phyloP scores from a whole-genome alignment of 805 yeast genomes.

The Pichia insulana region DNA sequence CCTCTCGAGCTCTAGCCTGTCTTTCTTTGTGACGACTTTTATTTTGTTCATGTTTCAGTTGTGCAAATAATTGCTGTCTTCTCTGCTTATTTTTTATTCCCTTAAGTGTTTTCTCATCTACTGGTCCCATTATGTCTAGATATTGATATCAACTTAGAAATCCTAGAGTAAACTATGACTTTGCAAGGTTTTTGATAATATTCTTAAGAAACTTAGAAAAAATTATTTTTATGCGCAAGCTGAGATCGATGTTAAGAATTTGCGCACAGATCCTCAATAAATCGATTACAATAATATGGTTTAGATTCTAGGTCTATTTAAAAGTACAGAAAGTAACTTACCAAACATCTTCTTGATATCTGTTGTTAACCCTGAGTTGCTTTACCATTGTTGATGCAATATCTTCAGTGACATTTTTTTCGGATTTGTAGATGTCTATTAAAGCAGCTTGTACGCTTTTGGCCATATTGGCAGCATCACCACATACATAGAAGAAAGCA shows the following conservation, averaged over 20 bases:
- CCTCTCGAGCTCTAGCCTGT: slow-evolving; percentile 80
- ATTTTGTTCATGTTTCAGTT: slow-evolving; percentile 63
- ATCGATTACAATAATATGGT: too few relatives aligned
- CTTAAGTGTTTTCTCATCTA: slow-evolving; percentile 33
- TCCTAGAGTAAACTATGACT: too few relatives aligned
- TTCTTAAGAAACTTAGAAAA: background rate
- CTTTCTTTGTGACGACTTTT: slow-evolving; percentile 72
- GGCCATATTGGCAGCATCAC: slow-evolving; percentile 95
- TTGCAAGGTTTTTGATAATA: too few relatives aligned
- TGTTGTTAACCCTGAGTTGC: slow-evolving; percentile 71
- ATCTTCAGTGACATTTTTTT: slow-evolving; percentile 54
- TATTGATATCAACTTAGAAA: background rate
- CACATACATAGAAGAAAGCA: slow-evolving; percentile 91
- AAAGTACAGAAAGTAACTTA: slow-evolving; percentile 19
- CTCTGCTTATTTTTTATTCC: slow-evolving; percentile 65
- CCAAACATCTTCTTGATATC: slow-evolving; percentile 98
- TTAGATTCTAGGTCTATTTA: too few relatives aligned
- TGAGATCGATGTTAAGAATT: too few relatives aligned
- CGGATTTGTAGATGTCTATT: slow-evolving; percentile 49
- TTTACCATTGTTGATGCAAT: slow-evolving; percentile 73
- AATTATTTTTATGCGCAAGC: background rate
- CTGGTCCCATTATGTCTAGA: slow-evolving; percentile 18
- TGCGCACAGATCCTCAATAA: too few relatives aligned
- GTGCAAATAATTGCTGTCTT: slow-evolving; percentile 70
- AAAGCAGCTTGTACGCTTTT: slow-evolving; percentile 78